These are phyloP conservation scores for Grosmannia penicillata DNA, from an alignment of 2,329 filamentous ascomycete genomes.

Conservation along the genomic window DNA sequence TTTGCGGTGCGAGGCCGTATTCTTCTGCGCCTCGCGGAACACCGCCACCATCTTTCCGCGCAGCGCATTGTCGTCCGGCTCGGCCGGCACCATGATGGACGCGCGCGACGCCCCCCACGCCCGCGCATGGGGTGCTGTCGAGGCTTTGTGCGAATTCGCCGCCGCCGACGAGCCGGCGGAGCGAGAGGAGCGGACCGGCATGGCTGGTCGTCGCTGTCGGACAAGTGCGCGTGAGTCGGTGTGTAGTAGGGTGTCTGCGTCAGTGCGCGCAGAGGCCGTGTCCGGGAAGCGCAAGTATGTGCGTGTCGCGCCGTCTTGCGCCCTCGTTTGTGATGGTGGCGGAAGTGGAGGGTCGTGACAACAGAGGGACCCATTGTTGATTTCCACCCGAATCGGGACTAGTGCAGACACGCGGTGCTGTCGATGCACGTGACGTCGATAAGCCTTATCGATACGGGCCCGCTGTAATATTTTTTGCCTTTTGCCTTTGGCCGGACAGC, in stretches of 20 bases:
- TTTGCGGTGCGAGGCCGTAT: slow-evolving; percentile 80
- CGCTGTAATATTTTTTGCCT: slow-evolving; percentile 7
- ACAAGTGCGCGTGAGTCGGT: not conserved
- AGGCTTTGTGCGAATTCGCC: slow-evolving; percentile 22
- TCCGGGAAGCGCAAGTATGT: too few relatives aligned
- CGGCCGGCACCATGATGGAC: slow-evolving; percentile 47
- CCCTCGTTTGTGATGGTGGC: too few relatives aligned
- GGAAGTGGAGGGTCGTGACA: not conserved
- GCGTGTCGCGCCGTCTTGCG: too few relatives aligned
- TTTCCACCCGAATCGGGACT: slow-evolving; percentile 9
- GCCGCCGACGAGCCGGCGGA: slow-evolving; percentile 27
- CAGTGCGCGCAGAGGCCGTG: too few relatives aligned
- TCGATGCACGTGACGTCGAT: slow-evolving; percentile 4
- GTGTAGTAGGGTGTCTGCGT: too few relatives aligned
- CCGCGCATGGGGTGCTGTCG: slow-evolving; percentile 22
- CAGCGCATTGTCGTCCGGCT: slow-evolving; percentile 54
- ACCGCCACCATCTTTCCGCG: slow-evolving; percentile 59
- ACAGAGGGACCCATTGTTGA: slow-evolving; percentile 6
- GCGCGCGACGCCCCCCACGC: slow-evolving; percentile 31
- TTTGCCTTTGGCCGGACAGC: not conserved
- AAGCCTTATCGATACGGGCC: slow-evolving; percentile 6
- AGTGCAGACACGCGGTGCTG: not conserved
- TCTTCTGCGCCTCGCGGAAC: slow-evolving; percentile 74
- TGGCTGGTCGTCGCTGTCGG: slow-evolving; percentile 13
- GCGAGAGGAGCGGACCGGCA: slow-evolving; percentile 35